Evolutionary conservation across 495 filamentous ascomycete genomes (phyloP).

Genomic region (Chaetomidium leptoderma): DNA sequence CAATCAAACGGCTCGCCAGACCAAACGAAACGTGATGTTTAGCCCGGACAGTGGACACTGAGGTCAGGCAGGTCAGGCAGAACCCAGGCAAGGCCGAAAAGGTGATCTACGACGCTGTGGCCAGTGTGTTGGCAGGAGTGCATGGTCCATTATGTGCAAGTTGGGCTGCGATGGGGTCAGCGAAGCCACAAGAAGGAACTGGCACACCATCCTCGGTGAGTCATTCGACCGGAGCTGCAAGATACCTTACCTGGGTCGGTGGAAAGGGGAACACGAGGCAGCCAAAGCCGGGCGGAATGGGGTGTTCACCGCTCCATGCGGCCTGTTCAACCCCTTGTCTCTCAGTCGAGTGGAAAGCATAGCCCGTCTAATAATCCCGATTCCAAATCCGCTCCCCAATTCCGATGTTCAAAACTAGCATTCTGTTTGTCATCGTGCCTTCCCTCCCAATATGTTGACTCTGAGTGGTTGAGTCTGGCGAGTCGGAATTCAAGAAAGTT

Average conservation of each 20-base stretch:
- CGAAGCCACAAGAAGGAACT: neutral
- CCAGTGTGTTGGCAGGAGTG: neutral
- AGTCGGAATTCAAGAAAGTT: neutral
- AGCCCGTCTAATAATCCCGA: neutral
- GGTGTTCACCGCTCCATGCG: conserved; percentile 8
- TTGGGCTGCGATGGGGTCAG: neutral
- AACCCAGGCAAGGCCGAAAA: too few species aligned
- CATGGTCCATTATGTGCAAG: neutral
- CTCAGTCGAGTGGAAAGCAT: neutral
- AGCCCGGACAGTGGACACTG: neutral
- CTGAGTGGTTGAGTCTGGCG: neutral
- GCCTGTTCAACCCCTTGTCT: neutral
- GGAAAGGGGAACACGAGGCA: conserved; percentile 11
- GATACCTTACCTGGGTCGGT: neutral
- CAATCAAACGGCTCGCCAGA: too few species aligned
- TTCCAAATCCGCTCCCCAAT: conserved; percentile 1
- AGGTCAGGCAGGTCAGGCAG: neutral
- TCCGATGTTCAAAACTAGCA: neutral
- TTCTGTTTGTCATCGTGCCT: neutral
- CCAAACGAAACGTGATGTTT: too few species aligned
- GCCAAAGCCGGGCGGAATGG: neutral
- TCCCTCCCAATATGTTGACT: neutral
- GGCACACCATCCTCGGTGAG: neutral
- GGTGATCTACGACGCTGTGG: neutral
- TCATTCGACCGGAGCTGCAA: conserved; percentile 4